Conservation (phyloP, 2,329 filamentous ascomycete genomes). For the Dactylella cylindrospora region DNA sequence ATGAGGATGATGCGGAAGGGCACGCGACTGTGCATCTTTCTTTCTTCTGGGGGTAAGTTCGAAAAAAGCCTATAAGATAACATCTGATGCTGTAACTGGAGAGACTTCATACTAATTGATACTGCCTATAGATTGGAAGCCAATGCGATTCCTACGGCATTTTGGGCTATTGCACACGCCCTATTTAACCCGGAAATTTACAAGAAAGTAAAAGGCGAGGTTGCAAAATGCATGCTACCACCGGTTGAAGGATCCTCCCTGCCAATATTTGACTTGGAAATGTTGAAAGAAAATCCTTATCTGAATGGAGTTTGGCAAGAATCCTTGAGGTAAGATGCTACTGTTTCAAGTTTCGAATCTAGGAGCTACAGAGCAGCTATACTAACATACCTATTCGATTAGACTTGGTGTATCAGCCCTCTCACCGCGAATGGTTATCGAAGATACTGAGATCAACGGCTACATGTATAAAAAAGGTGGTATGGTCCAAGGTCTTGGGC, state of each 20-base stretch:
- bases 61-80: no score
- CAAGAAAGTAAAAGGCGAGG: slow-evolving; percentile 14
- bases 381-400: slow-evolving; percentile 4
- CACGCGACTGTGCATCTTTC: slow-evolving; percentile 35
- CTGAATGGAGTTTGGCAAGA: slow-evolving; percentile 34
- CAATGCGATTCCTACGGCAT: slow-evolving; percentile 21
- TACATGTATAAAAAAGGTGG: slow-evolving; percentile 37
- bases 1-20: slow-evolving; percentile 9
- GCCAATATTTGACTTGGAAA: slow-evolving; percentile 25
- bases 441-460: slow-evolving; percentile 36
- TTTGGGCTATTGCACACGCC: slow-evolving; percentile 12
- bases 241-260: slow-evolving; percentile 8
- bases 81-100: no score
- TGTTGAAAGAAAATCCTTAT: slow-evolving; percentile 13
- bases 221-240: background rate
- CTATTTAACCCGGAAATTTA: slow-evolving; percentile 9
- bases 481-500: slow-evolving; percentile 22
- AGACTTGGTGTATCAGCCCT: slow-evolving; percentile 29
- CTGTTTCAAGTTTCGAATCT: background rate
- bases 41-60: slow-evolving; percentile 31
- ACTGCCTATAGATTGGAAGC: slow-evolving; percentile 18
- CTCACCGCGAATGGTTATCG: slow-evolving; percentile 28
- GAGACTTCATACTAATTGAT: no score
- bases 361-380: background rate
- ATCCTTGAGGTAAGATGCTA: slow-evolving; percentile 11